Conservation (phyloP, 208 protist genomes). For the Acanthamoeba healyi region DNA sequence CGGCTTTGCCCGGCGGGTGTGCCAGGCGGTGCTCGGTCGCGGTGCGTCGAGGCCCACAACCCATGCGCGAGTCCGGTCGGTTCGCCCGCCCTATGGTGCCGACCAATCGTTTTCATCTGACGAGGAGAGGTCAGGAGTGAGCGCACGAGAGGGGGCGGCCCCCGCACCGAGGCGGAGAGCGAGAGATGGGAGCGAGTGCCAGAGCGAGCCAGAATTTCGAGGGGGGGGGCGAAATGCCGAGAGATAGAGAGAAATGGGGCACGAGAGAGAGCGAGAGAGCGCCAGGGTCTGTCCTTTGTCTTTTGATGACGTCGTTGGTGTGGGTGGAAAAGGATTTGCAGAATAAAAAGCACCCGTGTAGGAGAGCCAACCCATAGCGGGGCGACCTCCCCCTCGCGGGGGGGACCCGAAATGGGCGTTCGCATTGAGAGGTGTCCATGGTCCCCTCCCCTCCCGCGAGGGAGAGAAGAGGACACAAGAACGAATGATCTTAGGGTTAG, state of each 20-base stretch:
- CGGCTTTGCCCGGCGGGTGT: background rate
- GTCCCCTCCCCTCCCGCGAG: background rate
- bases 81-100: conserved; percentile 30
- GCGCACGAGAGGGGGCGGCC: background rate
- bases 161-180: background rate
- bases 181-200: background rate
- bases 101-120: conserved; percentile 11
- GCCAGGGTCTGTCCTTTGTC: conserved; percentile 31
- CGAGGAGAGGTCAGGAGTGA: background rate
- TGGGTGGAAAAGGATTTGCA: conserved; percentile 1
- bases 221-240: background rate
- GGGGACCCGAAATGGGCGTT: background rate
- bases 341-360: conserved; percentile 55
- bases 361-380: background rate
- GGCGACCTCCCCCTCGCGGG: background rate
- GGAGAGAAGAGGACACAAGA: conserved; percentile 39
- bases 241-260: background rate
- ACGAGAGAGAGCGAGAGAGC: background rate
- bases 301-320: background rate
- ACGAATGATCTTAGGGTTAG: conserved; percentile 54
- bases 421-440: conserved; percentile 8
- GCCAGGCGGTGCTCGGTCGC: background rate
- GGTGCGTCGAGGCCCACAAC: background rate
- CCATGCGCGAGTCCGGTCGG: conserved; percentile 13
- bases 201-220: background rate